Conservation (phyloP, 169 alveolate genomes). For the Theileria orientalis region DNA sequence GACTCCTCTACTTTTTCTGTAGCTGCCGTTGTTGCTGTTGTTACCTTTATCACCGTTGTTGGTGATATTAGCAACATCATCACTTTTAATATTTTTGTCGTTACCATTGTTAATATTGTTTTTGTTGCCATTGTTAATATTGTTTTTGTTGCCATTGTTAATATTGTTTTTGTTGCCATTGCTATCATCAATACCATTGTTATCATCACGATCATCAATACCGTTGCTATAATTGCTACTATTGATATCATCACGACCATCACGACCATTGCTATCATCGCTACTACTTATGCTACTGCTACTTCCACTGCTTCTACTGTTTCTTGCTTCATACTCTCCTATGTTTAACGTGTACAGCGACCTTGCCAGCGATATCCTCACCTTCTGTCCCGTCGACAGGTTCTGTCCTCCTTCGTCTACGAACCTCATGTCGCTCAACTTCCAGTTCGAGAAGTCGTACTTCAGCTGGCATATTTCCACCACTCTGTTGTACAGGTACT, state of each 20-base stretch:
- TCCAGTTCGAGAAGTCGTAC: slow-evolving; percentile 73
- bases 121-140: background rate
- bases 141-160: background rate
- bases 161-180: background rate
- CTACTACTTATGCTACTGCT: no score
- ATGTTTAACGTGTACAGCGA: slow-evolving; percentile 45
- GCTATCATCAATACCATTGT: no score
- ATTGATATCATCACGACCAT: no score
- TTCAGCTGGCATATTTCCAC: slow-evolving; percentile 66
- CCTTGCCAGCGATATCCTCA: slow-evolving; percentile 56
- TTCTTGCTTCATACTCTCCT: slow-evolving; percentile 6
- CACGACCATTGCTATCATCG: no score
- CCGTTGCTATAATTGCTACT: no score
- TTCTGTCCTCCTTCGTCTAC: slow-evolving; percentile 75
- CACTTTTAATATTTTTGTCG: background rate
- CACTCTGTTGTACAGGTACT: slow-evolving; percentile 41
- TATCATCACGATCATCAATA: no score
- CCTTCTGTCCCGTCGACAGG: slow-evolving; percentile 62
- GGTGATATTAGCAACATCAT: background rate
- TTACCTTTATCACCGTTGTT: background rate
- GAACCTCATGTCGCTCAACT: slow-evolving; percentile 68
- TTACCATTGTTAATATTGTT: background rate
- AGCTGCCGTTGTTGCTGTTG: background rate
- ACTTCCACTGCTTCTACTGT: no score
- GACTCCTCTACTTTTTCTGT: background rate